Evolutionary conservation across 176 grass and related monocot genomes (phyloP).

Genomic region (Paspalum vaginatum): DNA sequence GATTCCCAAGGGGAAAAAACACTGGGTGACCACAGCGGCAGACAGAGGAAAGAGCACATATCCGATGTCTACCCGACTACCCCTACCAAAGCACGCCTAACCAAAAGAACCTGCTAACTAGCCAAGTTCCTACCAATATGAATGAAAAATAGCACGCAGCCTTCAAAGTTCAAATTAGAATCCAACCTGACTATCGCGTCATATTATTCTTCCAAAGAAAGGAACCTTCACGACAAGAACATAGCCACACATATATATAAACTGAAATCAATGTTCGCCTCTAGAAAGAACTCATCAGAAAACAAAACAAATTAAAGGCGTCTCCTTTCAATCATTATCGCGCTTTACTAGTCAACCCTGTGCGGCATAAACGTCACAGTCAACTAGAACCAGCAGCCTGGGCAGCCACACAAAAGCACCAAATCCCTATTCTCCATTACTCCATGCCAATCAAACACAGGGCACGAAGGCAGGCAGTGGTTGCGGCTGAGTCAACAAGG

Average conservation of each 20-base stretch:
- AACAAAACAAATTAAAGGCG: neutral
- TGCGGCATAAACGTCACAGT: constrained; percentile 38
- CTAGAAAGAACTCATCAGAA: neutral
- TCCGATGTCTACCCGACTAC: neutral
- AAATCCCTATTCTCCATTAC: constrained; percentile 29
- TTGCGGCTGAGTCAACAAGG: neutral
- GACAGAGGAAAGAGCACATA: neutral
- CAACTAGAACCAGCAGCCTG: neutral
- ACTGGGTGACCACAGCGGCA: neutral
- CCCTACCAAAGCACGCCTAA: neutral
- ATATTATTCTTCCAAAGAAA: neutral
- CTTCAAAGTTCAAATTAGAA: neutral
- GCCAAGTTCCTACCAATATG: neutral
- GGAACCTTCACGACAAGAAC: neutral
- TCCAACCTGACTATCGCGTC: neutral
- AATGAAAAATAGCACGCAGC: constrained; percentile 14
- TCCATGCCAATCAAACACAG: constrained; percentile 19
- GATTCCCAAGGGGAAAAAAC: constrained; percentile 4
- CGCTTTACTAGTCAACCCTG: constrained; percentile 26
- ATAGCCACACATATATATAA: constrained; percentile 17
- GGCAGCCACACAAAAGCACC: constrained; percentile 30
- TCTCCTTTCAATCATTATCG: neutral
- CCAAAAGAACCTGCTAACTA: neutral
- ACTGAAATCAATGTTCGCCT: neutral
- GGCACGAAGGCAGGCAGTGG: neutral